A percentile compares a stretch with the other conserved stretches of the same genome.
phyloP scores from a whole-genome alignment of 2,329 filamentous ascomycete species.

The Ceratocystis papillata region DNA sequence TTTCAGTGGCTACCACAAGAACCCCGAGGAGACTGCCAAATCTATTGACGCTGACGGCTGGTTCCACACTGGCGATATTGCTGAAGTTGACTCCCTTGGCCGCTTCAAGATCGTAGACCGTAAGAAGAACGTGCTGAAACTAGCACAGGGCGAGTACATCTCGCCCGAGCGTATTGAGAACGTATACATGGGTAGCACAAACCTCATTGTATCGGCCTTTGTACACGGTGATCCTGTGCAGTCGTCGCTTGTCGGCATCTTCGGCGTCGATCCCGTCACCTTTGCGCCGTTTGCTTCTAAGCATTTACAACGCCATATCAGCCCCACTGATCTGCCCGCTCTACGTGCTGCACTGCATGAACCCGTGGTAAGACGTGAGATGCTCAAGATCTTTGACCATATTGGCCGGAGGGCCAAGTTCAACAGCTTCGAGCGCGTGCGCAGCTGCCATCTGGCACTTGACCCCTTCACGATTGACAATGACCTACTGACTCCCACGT shows the following conservation, averaged over 20 bases:
- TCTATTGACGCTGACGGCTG: slow-evolving; percentile 78
- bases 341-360: slow-evolving; percentile 58
- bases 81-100: slow-evolving; percentile 69
- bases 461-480: slow-evolving; percentile 94
- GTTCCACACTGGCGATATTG: slow-evolving; percentile 95
- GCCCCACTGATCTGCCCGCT: slow-evolving; percentile 52
- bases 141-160: slow-evolving; percentile 95
- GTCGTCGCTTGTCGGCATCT: slow-evolving; percentile 71
- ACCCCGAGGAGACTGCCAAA: slow-evolving; percentile 75
- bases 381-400: slow-evolving; percentile 66
- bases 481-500: slow-evolving; percentile 79
- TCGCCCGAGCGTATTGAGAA: slow-evolving; percentile 96
- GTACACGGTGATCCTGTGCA: slow-evolving; percentile 84
- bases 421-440: slow-evolving; percentile 79
- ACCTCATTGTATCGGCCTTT: slow-evolving; percentile 67
- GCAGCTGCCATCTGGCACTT: slow-evolving; percentile 60
- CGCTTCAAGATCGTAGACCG: slow-evolving; percentile 91
- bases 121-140: slow-evolving; percentile 98
- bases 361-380: slow-evolving; percentile 59
- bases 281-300: slow-evolving; percentile 75
- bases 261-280: slow-evolving; percentile 72
- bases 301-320: slow-evolving; percentile 58
- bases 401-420: slow-evolving; percentile 78
- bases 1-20: slow-evolving; percentile 84
- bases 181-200: slow-evolving; percentile 72